Percentiles rank a stretch among this genome's conserved stretches.
Evolutionary conservation across 2,329 filamentous ascomycete genomes (phyloP).

Genomic region (Sclerotinia subarctica): DNA sequence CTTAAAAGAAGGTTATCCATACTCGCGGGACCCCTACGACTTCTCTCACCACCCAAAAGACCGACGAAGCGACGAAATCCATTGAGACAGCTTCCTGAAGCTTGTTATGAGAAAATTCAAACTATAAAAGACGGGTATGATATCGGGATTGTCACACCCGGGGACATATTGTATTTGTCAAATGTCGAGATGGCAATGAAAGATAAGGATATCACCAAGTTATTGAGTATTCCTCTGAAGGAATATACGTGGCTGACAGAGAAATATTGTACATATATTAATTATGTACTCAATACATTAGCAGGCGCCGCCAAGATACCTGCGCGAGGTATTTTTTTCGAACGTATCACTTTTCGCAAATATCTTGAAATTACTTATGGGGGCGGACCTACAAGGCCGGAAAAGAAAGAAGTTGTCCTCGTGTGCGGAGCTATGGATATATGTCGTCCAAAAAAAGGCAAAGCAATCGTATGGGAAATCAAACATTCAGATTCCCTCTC

Average conservation of each 20-base stretch:
- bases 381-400: background rate
- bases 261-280: background rate
- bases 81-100: background rate
- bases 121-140: background rate
- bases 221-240: background rate
- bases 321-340: background rate
- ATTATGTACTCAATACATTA: background rate
- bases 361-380: background rate
- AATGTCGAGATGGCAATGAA: background rate
- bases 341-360: background rate
- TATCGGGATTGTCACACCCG: background rate
- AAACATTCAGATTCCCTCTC: conserved; percentile 12
- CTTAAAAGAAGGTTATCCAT: background rate
- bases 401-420: background rate
- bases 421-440: background rate
- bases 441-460: background rate
- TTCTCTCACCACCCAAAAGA: background rate
- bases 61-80: background rate
- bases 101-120: background rate
- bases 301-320: background rate
- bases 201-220: conserved; percentile 10
- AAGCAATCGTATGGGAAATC: background rate
- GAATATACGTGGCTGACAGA: conserved; percentile 6
- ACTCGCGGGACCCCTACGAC: background rate
- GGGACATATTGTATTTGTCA: conserved; percentile 9